Evolutionary conservation across 176 grass and related monocot genomes (phyloP).

Genomic region (Musa schizocarpa): DNA sequence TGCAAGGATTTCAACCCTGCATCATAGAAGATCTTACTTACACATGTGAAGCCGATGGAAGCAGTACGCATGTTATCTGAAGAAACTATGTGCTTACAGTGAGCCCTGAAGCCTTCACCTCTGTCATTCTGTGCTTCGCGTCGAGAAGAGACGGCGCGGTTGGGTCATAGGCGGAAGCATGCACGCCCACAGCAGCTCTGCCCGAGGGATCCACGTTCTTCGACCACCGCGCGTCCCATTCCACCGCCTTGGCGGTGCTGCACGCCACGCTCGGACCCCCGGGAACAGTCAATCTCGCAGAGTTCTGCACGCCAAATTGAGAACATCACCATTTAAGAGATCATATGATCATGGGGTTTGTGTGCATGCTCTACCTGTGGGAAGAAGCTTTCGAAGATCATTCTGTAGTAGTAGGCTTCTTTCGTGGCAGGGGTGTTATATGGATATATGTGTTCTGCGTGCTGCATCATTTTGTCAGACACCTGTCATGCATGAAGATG

Average conservation of each 20-base stretch:
- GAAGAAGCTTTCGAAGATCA: slow-evolving; percentile 98
- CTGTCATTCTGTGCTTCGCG: slow-evolving; percentile 32
- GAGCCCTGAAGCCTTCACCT: slow-evolving; percentile 26
- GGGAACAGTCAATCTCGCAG: slow-evolving; percentile 75
- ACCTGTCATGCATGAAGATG: slow-evolving; percentile 28
- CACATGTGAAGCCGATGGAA: not conserved
- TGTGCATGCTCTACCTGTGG: slow-evolving; percentile 49
- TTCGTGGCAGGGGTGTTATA: slow-evolving; percentile 87
- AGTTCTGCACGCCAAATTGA: slow-evolving; percentile 37
- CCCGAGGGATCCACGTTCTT: slow-evolving; percentile 82
- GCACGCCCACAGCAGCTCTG: slow-evolving; percentile 56
- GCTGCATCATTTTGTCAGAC: slow-evolving; percentile 72
- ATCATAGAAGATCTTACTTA: no score
- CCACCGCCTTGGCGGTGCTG: slow-evolving; percentile 86
- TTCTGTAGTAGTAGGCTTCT: slow-evolving; percentile 91
- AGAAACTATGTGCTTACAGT: slow-evolving; percentile 14
- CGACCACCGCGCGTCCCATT: slow-evolving; percentile 93
- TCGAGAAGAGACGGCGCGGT: slow-evolving; percentile 17
- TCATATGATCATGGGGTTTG: no score
- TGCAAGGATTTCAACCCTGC: no score
- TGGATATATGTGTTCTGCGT: slow-evolving; percentile 42
- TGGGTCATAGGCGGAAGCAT: slow-evolving; percentile 35
- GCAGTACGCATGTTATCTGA: not conserved
- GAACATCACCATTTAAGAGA: no score
- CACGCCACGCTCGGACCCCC: slow-evolving; percentile 94